A percentile compares a stretch with the other conserved stretches of the same genome.
Evolutionary conservation across 805 yeast genomes (phyloP).

Genomic region (Saccharomycopsis javanensis): DNA sequence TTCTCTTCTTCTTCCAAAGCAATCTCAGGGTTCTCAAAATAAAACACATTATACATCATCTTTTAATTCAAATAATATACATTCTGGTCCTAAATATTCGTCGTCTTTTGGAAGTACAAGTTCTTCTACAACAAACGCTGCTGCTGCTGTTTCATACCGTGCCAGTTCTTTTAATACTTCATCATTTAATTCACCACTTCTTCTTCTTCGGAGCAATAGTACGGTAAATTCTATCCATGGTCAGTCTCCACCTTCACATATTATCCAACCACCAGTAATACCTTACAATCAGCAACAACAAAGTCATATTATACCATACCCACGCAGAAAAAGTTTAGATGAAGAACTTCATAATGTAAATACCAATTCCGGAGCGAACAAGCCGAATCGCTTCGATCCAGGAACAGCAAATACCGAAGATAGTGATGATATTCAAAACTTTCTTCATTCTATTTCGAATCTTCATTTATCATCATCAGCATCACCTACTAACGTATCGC

Average conservation of each 20-base stretch:
- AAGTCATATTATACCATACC: not conserved
- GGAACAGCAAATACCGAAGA: not conserved
- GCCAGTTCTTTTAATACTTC: not conserved
- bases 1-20: not conserved
- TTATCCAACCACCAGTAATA: not conserved
- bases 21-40: not conserved
- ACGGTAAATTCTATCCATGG: not conserved
- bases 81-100: not conserved
- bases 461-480: not conserved
- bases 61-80: not conserved
- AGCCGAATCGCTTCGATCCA: not conserved
- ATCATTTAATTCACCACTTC: not conserved
- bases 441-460: slow-evolving; percentile 1
- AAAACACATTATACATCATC: not conserved
- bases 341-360: not conserved
- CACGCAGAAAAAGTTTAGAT: not conserved
- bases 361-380: not conserved
- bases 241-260: not conserved
- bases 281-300: not conserved
- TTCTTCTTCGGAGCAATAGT: not conserved
- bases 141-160: not conserved
- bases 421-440: not conserved
- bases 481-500: not conserved
- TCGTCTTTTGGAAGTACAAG: not conserved
- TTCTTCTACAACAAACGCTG: not conserved